Evolutionary conservation across 768 basidiomycete species (phyloP).

Genomic region (Termitomyces sp.): DNA sequence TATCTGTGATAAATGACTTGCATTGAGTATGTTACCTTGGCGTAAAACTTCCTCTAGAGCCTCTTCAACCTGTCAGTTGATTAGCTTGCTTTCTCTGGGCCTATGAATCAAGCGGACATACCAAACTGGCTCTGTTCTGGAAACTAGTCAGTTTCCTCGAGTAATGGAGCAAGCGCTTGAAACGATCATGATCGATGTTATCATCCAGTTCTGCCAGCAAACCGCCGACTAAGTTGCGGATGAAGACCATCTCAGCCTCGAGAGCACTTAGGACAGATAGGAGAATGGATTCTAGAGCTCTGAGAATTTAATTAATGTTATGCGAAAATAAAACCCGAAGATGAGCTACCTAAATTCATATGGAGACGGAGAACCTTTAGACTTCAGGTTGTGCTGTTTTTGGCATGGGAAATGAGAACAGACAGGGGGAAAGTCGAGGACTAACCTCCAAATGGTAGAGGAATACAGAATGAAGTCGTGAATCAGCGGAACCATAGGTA

Average conservation of each 20-base stretch:
- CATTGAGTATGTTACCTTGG: slow-evolving; percentile 49
- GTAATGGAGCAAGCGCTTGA: slow-evolving; percentile 88
- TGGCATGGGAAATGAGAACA: not conserved
- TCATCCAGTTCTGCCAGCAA: slow-evolving; percentile 91
- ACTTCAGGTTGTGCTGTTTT: slow-evolving; percentile 74
- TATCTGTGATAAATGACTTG: not conserved
- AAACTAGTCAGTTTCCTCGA: slow-evolving; percentile 84
- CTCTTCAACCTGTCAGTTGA: slow-evolving; percentile 63
- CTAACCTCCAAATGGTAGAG: slow-evolving; percentile 80
- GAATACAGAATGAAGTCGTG: slow-evolving; percentile 80
- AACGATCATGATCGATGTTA: slow-evolving; percentile 91
- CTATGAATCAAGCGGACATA: slow-evolving; percentile 24
- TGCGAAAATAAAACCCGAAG: slow-evolving; percentile 2
- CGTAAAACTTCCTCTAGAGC: slow-evolving; percentile 88
- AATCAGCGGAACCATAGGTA: slow-evolving; percentile 83
- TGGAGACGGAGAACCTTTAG: slow-evolving; percentile 60
- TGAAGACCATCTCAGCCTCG: slow-evolving; percentile 95
- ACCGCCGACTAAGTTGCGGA: slow-evolving; percentile 84
- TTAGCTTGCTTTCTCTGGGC: not conserved
- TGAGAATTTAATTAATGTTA: slow-evolving; percentile 24
- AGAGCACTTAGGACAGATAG: slow-evolving; percentile 88
- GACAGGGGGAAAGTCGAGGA: slow-evolving; percentile 3
- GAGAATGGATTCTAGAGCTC: slow-evolving; percentile 89
- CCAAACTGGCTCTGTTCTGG: slow-evolving; percentile 85
- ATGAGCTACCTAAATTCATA: slow-evolving; percentile 78